A percentile compares a stretch with the other conserved stretches of the same genome.
These are phyloP conservation scores for Corylus americana DNA, from an alignment of 306 rosid genomes.

Conservation along the genomic window DNA sequence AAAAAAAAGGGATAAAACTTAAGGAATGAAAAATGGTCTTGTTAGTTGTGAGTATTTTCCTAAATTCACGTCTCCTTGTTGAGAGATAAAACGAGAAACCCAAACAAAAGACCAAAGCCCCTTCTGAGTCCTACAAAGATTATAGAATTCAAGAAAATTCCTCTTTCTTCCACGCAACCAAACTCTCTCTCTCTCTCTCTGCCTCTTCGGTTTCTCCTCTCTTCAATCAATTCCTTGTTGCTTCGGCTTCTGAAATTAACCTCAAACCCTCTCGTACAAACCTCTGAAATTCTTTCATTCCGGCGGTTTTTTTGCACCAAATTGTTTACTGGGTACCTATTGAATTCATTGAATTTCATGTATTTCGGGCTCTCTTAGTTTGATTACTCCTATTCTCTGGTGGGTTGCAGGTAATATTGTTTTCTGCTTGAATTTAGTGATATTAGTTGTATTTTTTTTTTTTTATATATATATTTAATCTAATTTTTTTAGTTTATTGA, in stretches of 20 bases:
- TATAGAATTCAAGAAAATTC: constrained; percentile 16
- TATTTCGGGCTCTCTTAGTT: constrained; percentile 12
- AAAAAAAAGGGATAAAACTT: too few species aligned
- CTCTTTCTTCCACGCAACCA: constrained; percentile 52
- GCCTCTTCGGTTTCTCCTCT: constrained; percentile 20
- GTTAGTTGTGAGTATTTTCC: too few species aligned
- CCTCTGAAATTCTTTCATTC: constrained; percentile 24
- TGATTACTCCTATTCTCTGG: constrained; percentile 16
- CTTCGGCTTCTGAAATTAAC: constrained; percentile 13
- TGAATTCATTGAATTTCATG: constrained; percentile 21
- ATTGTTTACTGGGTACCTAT: constrained; percentile 22
- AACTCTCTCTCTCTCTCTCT: constrained; percentile 13
- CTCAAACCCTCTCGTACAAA: not conserved
- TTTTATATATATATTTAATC: not conserved
- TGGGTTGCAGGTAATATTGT: constrained; percentile 48
- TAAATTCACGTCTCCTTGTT: too few species aligned
- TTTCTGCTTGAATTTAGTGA: constrained; percentile 8
- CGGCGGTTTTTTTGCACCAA: constrained; percentile 8
- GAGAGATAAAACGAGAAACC: not conserved
- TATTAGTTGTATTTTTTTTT: not conserved
- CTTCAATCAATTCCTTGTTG: not conserved
- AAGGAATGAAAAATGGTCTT: too few species aligned
- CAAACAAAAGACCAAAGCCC: not conserved
- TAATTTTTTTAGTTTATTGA: constrained; percentile 8
- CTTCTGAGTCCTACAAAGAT: not conserved